Conservation (phyloP, 2,329 filamentous ascomycete genomes). For the Neofusicoccum parvum region DNA sequence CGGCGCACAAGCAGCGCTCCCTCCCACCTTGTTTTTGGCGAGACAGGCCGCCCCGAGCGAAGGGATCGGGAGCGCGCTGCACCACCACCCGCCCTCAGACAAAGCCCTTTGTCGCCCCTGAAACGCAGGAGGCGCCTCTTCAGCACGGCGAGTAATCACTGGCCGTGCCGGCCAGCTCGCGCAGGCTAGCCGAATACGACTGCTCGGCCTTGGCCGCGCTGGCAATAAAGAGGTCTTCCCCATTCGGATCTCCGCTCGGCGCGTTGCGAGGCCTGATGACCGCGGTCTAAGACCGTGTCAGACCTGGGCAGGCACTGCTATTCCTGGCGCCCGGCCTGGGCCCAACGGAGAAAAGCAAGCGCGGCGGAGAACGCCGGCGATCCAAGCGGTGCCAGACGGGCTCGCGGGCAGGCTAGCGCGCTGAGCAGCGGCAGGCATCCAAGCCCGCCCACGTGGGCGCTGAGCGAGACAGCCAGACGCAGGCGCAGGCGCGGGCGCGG, state of each 20-base stretch:
- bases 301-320: constrained; percentile 8
- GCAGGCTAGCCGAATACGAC: constrained; percentile 18
- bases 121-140: not conserved
- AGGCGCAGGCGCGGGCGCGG: too few relatives aligned
- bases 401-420: not conserved
- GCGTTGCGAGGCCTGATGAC: constrained; percentile 20
- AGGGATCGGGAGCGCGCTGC: constrained; percentile 12
- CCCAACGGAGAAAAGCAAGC: constrained; percentile 17
- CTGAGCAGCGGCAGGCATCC: constrained; percentile 18
- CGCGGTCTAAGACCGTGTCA: constrained; percentile 21
- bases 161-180: not conserved
- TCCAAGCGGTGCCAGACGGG: not conserved
- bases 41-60: not conserved
- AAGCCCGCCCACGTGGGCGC: constrained; percentile 10
- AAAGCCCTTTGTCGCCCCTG: constrained; percentile 13
- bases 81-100: constrained; percentile 15
- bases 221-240: constrained; percentile 20
- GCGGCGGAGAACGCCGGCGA: constrained; percentile 20
- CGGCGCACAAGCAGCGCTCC: not conserved
- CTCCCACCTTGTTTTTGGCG: not conserved
- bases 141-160: not conserved
- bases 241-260: constrained; percentile 22
- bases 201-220: constrained; percentile 11
- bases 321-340: constrained; percentile 12
- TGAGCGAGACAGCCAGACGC: constrained; percentile 1